Evolutionary conservation across 208 protist genomes (phyloP).

Genomic region (Angomonas deanei): DNA sequence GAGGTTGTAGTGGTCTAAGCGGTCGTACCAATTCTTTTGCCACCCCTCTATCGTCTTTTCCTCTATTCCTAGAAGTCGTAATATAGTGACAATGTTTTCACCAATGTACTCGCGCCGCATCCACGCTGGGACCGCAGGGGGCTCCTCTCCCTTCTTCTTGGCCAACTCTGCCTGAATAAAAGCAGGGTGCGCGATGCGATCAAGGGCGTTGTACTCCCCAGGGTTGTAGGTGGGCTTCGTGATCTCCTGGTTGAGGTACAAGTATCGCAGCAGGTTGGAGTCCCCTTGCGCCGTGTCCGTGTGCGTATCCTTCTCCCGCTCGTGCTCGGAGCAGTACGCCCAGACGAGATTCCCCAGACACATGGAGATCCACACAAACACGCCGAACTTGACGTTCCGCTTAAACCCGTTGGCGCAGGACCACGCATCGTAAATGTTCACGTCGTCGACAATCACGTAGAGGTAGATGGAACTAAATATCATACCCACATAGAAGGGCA

Average conservation of each 20-base stretch:
- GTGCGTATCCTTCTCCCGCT: conserved; percentile 41
- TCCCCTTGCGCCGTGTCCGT: conserved; percentile 21
- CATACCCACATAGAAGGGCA: conserved; percentile 69
- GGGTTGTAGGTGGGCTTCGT: conserved; percentile 23
- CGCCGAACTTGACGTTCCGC: conserved; percentile 57
- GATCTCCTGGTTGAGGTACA: conserved; percentile 42
- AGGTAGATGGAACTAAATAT: conserved; percentile 56
- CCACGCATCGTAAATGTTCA: conserved; percentile 85
- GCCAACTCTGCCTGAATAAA: conserved; percentile 61
- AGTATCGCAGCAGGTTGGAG: conserved; percentile 39
- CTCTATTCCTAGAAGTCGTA: conserved; percentile 37
- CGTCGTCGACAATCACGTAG: conserved; percentile 70
- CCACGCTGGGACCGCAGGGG: conserved; percentile 65
- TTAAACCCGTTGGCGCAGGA: conserved; percentile 63
- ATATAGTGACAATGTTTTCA: conserved; percentile 55
- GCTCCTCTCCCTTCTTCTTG: conserved; percentile 17
- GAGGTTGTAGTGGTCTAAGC: conserved; percentile 84
- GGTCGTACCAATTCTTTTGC: conserved; percentile 52
- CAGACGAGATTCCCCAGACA: conserved; percentile 73
- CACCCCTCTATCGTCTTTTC: conserved; percentile 35
- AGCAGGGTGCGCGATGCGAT: conserved; percentile 67
- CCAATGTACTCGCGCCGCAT: conserved; percentile 86
- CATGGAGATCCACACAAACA: conserved; percentile 68
- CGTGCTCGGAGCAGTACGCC: conserved; percentile 66
- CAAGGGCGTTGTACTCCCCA: conserved; percentile 51